Percentiles rank a stretch among this genome's conserved stretches.
Conservation (phyloP, 257 asterid genomes). For the Capsicum rhomboideum region DNA sequence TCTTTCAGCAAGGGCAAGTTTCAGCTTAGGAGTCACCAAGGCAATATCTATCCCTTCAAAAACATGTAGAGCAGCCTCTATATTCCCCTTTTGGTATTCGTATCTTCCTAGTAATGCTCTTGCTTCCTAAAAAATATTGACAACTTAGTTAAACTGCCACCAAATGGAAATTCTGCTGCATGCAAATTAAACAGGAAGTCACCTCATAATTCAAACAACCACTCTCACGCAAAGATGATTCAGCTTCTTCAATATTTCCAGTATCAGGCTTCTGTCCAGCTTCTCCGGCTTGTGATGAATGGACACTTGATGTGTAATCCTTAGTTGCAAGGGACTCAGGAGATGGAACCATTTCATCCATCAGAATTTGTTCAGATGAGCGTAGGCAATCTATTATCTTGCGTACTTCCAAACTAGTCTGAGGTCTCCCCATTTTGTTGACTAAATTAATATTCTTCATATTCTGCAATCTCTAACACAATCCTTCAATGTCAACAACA, state of each 20-base stretch:
- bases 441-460: slow-evolving; percentile 42
- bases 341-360: slow-evolving; percentile 44
- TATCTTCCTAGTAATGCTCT: slow-evolving; percentile 89
- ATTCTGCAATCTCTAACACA: slow-evolving; percentile 25
- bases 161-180: not conserved
- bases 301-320: slow-evolving; percentile 41
- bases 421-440: slow-evolving; percentile 17
- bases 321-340: slow-evolving; percentile 48
- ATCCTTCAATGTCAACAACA: slow-evolving; percentile 18
- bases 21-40: slow-evolving; percentile 67
- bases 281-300: slow-evolving; percentile 50
- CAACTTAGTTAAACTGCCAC: not conserved
- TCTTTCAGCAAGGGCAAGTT: slow-evolving; percentile 45
- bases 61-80: slow-evolving; percentile 85
- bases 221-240: slow-evolving; percentile 74
- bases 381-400: slow-evolving; percentile 60
- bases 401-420: slow-evolving; percentile 16
- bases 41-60: slow-evolving; percentile 86
- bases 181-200: not conserved
- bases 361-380: slow-evolving; percentile 42
- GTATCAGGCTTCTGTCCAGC: slow-evolving; percentile 50
- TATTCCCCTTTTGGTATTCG: slow-evolving; percentile 83
- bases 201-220: slow-evolving; percentile 76
- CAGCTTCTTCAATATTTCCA: slow-evolving; percentile 89
- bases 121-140: slow-evolving; percentile 60